Evolutionary conservation across 495 filamentous ascomycete species (phyloP), one percentile per base, ranked within the genome.

Genomic region (Cladorrhinum samala): DNA sequence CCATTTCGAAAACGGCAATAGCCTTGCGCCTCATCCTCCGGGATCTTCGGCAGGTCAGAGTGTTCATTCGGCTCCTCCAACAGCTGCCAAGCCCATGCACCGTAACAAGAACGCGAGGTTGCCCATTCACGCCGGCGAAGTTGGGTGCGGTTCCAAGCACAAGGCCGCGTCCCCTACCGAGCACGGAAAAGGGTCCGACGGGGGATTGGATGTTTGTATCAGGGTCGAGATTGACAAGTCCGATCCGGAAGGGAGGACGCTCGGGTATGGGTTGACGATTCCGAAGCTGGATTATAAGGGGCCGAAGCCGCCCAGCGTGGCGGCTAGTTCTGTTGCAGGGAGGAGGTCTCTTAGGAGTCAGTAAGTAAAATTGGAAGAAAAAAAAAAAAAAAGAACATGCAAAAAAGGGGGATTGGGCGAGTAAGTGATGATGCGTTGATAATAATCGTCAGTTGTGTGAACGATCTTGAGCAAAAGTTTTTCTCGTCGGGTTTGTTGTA

Each of bases 191-290:
- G 67, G 61, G 24, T 66, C 77, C 57, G 77, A 82, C 54, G 85
- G 85, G 19, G 78, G 79, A 24, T 66, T 91, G 19, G 85, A 89
- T 59, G 79, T 89, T 40, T 72, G 77, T 51, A 82, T 87, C 58
- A 72, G 75, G 3, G 82, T 91, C 21, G 87, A 91, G 69, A 82
- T 83, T 50, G 77, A 88, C 62, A 83, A 84, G 53, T 80, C 83
- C 50, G 73, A 88, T 60, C 66, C 63, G 11, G 62, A 80, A 43
- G 87, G 85, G 9, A 67, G 69, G 52, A 87, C 87, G 1, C 72
- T 84, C 55, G 75, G 76, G 14, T 90, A 90, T 63, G 87, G 85
- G 30, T 78, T 90, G 53, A 83, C 70, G n/a, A 72, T 82, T 25
- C 78, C 77, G 9, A 23, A 46, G 20, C 65, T 82, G 21, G 62